Evolutionary conservation across 306 rosid genomes (phyloP).

Genomic region (Cucurbita ficifolia): DNA sequence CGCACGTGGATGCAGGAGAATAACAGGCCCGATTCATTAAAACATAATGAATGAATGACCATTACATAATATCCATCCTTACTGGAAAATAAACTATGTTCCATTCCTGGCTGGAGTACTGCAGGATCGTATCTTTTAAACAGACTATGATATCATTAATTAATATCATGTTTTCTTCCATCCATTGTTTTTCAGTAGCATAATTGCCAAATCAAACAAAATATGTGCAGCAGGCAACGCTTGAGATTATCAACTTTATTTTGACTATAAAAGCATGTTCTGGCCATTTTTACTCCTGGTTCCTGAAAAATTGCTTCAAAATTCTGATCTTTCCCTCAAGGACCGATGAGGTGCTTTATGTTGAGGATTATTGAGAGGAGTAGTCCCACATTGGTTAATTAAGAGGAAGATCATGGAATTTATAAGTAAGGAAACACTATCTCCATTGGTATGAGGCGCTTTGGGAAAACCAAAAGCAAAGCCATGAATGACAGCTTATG

Average conservation of each 20-base stretch:
- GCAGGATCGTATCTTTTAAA: neutral
- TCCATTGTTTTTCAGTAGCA: neutral
- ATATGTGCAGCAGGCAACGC: neutral
- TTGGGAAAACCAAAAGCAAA: too few relatives aligned
- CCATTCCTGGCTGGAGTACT: neutral
- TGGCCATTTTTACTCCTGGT: neutral
- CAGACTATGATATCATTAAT: neutral
- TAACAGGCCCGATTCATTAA: neutral
- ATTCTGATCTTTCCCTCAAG: neutral
- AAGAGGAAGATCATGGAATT: too few relatives aligned
- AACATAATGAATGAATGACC: neutral
- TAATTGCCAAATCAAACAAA: neutral
- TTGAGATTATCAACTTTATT: neutral
- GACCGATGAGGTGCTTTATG: neutral
- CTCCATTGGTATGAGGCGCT: too few relatives aligned
- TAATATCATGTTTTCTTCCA: neutral
- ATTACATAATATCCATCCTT: neutral
- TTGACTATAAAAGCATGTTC: neutral
- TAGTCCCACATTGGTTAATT: too few relatives aligned
- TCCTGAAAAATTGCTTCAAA: neutral
- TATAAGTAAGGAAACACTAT: too few relatives aligned
- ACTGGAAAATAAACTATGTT: neutral
- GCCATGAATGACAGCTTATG: too few relatives aligned
- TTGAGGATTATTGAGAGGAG: too few relatives aligned
- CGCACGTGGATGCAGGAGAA: neutral